Evolutionary conservation across 164 flowering plant genomes (phyloP), one percentile per base, ranked within the genome.

Genomic region (Cinnamomum chago): DNA sequence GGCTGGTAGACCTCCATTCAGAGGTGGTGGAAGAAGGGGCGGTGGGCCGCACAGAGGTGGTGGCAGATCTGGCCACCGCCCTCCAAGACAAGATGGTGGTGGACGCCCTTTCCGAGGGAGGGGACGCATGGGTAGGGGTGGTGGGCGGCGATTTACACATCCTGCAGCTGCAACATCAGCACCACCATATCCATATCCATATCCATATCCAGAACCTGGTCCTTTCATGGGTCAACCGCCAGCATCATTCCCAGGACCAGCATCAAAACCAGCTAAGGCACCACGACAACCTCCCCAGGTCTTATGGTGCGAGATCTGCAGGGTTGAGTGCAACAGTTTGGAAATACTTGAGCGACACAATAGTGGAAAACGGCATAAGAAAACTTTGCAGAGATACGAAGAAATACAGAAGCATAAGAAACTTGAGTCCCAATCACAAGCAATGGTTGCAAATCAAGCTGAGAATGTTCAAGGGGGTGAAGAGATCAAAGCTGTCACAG

Each of bases 301-400:
- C 50, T 81, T 81, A 2, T 85, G 86, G 86, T 88, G 93, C 77
- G 91, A 88, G 75, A 82, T 89, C 50, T 89, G 93, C 62, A 82
- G 85, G 75, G 87, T 85, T 69, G 91, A 88, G 50, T 89, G 93
- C 81, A 86, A 78, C 70, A 88, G 78, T 68, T 58, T 58, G 72
- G 88, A 89, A 75, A 81, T 83, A 66, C 84, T 89, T 23, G 85
- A 88, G 79, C 85, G 81, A 74, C 93, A 89, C 79, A 84, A 78
- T 76, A 84, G 79, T 76, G 93, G 93, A 75, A 89, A 88, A 76
- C 74, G 78, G 50, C 92, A 89, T 74, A 82, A 85, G 67, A 87
- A 82, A 75, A 86, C 83, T 62, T 62, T 87, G 87, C 72, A 75
- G 73, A 81, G 69, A 66, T 70, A 75, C 47, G 78, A 85, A 74